Evolutionary conservation across 345 rosid species (phyloP), one percentile per base, ranked within the genome.

Genomic region (Gossypium rotundifolium): DNA sequence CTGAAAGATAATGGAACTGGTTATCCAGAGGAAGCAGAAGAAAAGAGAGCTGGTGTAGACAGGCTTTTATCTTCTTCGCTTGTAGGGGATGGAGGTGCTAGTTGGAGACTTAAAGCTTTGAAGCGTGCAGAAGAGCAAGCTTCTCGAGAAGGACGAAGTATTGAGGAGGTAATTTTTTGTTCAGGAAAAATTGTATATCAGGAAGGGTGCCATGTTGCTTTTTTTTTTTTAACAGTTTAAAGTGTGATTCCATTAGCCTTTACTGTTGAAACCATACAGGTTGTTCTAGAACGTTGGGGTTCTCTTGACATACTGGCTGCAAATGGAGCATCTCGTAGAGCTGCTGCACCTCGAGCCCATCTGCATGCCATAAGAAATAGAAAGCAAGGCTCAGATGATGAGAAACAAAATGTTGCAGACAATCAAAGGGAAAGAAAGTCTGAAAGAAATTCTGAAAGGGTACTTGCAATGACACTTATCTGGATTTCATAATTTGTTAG

Each of bases 81-180:
- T 79, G 90, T 94, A 70, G 97, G 96, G 18, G 99, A 95, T 83
- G 99, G 99, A 25, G 99, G 98, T 63, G 93, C 94, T 6, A 95
- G 99, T 76, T 95, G 99, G 98, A 87, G 97, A 82, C 80, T 93
- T 73, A 95, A 93, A 84, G 90, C 97, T 51, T 82, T 92, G 70
- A 94, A 88, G 84, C 92, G 98, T 73, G 90, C 98, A 7, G 81
- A 86, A 72, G 98, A 94, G 86, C 96, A 94, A 74, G 98, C 98
- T 33, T 90, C 86, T 16, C 88, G 98, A 75, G 97, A 94, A 29
- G 98, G 98, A 46, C 80, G 84, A 71, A 82, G 72, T 27, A 82
- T 92, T 51, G 86, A 87, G 17, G 91, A 93, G 82, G 98, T 92
- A 72, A 49, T 54, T 29, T 49, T 44, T 49, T 49, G 11, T 9